Percentiles rank a stretch among this genome's conserved stretches.
phyloP scores from a whole-genome alignment of 176 grass and related monocot genomes.

The Typha latifolia region DNA sequence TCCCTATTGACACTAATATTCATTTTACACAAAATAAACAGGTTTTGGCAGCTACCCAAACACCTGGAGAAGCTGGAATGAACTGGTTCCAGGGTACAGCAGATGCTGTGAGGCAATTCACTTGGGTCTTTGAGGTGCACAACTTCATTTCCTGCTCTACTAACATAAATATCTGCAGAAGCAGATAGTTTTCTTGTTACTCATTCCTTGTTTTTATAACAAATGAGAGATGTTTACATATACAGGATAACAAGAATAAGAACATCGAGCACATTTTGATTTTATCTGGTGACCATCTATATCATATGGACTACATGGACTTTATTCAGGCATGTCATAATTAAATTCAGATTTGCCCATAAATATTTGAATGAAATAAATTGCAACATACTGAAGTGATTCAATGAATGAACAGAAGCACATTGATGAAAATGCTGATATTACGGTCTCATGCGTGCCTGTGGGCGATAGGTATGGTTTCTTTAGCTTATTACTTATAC shows the following conservation, averaged over 20 bases:
- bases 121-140: conserved; percentile 57
- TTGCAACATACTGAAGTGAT: neutral
- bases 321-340: conserved; percentile 39
- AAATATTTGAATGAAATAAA: neutral
- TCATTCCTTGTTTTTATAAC: neutral
- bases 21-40: conserved; percentile 12
- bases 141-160: neutral
- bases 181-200: conserved; percentile 2
- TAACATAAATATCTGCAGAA: conserved; percentile 1
- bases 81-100: conserved; percentile 62
- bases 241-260: conserved; percentile 45
- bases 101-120: conserved; percentile 65
- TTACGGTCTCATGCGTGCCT: conserved; percentile 49
- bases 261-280: conserved; percentile 60
- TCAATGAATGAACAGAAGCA: conserved; percentile 38
- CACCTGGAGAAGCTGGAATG: conserved; percentile 53
- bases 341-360: neutral
- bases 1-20: too few species aligned
- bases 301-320: conserved; percentile 77
- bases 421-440: conserved; percentile 62
- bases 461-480: conserved; percentile 43
- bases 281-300: conserved; percentile 69
- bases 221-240: neutral
- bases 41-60: conserved; percentile 74
- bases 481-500: neutral